These are phyloP conservation scores for Sporisorium scitamineum DNA, from an alignment of 1,284 basidiomycete species.

Conservation along the genomic window DNA sequence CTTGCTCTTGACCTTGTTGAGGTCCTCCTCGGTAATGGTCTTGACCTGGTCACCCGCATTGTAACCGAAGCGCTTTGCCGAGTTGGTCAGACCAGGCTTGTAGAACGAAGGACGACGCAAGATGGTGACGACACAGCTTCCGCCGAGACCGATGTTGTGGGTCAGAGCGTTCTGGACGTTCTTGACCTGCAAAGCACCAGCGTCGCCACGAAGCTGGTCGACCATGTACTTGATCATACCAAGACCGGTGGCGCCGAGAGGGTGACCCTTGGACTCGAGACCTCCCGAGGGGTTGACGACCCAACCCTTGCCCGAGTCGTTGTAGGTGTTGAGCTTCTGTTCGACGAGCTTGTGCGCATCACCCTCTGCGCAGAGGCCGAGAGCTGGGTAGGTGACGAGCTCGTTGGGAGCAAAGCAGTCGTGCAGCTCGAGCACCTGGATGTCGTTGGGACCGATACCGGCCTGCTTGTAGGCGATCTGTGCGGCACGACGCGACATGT, in stretches of 20 bases:
- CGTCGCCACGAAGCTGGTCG: conserved; percentile 72
- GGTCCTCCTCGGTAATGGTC: conserved; percentile 57
- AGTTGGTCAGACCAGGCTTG: conserved; percentile 53
- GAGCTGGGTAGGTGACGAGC: conserved; percentile 85
- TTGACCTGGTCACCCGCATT: conserved; percentile 56
- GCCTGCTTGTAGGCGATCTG: conserved; percentile 80
- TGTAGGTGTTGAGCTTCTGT: conserved; percentile 79
- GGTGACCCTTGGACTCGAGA: conserved; percentile 83
- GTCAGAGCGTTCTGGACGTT: conserved; percentile 83
- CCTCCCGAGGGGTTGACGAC: conserved; percentile 88
- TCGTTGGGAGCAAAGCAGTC: conserved; percentile 80
- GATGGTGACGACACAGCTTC: conserved; percentile 59
- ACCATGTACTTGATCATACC: conserved; percentile 90
- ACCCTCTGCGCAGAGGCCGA: conserved; percentile 79
- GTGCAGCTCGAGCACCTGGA: conserved; percentile 86
- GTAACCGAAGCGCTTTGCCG: conserved; percentile 62
- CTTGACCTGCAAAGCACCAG: conserved; percentile 74
- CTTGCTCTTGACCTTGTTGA: conserved; percentile 62
- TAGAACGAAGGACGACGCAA: conserved; percentile 55
- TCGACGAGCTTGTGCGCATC: conserved; percentile 83
- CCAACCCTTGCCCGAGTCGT: conserved; percentile 77
- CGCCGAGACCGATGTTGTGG: conserved; percentile 85
- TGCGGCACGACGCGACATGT: conserved; percentile 79
- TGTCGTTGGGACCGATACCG: conserved; percentile 78
- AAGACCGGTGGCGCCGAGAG: conserved; percentile 84